These are phyloP conservation scores for Bathelium albidoporum DNA, from an alignment of 495 filamentous ascomycete genomes.

Conservation along the genomic window DNA sequence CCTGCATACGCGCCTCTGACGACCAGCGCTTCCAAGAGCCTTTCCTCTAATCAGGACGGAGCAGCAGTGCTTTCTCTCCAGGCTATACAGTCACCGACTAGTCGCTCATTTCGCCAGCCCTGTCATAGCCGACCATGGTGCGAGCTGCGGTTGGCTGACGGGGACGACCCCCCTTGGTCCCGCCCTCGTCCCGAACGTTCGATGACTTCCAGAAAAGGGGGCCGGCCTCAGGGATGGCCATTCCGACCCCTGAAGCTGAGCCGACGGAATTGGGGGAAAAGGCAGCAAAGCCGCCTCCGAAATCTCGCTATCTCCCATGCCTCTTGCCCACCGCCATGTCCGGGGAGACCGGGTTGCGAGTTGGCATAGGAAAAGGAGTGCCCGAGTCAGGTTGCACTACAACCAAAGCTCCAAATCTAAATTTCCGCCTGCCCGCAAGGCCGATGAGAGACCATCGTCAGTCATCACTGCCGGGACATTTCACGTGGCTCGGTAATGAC, in stretches of 20 bases:
- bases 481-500: too few species aligned
- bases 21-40: background rate
- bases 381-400: background rate
- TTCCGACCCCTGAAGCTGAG: background rate
- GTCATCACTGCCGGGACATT: background rate
- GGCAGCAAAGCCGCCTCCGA: background rate
- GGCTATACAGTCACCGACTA: background rate
- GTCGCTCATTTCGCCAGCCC: background rate
- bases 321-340: background rate
- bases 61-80: background rate
- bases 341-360: background rate
- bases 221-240: background rate
- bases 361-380: background rate
- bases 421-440: background rate
- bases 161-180: background rate
- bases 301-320: background rate
- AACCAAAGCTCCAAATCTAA: background rate
- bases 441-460: background rate
- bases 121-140: background rate
- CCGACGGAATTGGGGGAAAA: background rate
- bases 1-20: background rate
- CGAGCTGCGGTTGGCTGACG: background rate
- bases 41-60: background rate
- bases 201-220: conserved; percentile 1
- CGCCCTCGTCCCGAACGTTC: background rate